Evolutionary conservation across 2,329 filamentous ascomycete species (phyloP).

Genomic region (Nothomitra cinnamomea): DNA sequence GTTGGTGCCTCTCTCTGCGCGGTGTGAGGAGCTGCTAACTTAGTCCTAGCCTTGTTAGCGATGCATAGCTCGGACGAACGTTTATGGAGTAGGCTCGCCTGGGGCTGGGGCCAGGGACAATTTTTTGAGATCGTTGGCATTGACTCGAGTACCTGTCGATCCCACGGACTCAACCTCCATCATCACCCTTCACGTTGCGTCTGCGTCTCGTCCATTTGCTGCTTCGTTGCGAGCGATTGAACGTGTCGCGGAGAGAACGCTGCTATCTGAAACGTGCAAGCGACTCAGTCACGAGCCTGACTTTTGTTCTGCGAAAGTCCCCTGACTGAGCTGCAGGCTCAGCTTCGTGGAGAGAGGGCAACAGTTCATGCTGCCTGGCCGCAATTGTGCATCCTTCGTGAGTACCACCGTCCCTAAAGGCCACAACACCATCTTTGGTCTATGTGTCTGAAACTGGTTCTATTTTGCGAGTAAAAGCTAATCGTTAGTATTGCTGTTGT

Average conservation of each 20-base stretch:
- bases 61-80: too few species aligned
- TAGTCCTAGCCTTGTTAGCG: too few species aligned
- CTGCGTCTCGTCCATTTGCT: not conserved
- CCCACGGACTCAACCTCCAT: not conserved
- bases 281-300: not conserved
- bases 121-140: not conserved
- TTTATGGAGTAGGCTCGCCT: too few species aligned
- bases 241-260: not conserved
- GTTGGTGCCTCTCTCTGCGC: too few species aligned
- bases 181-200: not conserved
- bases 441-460: too few species aligned
- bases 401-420: not conserved
- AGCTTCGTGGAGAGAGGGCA: not conserved
- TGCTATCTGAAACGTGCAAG: not conserved
- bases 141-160: too few species aligned
- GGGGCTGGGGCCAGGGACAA: too few species aligned
- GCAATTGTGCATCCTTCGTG: not conserved
- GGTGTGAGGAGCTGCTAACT: too few species aligned
- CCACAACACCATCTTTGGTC: too few species aligned
- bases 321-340: not conserved
- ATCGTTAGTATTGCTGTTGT: too few species aligned
- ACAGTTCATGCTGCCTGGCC: not conserved
- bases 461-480: too few species aligned
- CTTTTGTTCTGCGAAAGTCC: not conserved
- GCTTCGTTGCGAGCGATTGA: constrained; percentile 1